Evolutionary conservation across 202 grass and related monocot genomes (phyloP), one percentile per base, ranked within the genome.

Genomic region (Zoysia matrella): DNA sequence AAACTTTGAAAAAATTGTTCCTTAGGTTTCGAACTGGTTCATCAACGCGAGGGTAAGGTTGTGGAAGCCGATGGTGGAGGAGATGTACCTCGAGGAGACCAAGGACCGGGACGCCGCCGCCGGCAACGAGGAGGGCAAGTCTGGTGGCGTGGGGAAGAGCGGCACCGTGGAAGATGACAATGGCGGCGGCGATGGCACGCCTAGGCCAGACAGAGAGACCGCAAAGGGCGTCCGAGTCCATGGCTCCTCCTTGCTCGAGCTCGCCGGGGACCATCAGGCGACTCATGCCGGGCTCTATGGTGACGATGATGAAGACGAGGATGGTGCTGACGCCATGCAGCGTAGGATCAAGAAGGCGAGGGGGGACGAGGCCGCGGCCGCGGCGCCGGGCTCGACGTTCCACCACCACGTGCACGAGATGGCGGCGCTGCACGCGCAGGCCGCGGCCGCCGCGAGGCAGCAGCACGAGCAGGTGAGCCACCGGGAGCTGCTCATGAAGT

Each of bases 51-150:
- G 96, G 80, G 96, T 99, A 58, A 55, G 96, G 71, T 83, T 99
- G 42, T 99, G 97, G 97, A 99, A 99, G 85, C 97, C 97, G 4
- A 99, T 99, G 97, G 97, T 99, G 86, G 97, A 99, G 85, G 93
- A 99, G 82, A 99, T 99, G 97, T 99, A 99, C 79, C 50, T 87
- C 12, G 97, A 99, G 83, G 93, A 99, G 85, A 92, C 89, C 63
- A 99, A 94, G 75, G 87, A 96, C 45, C 86, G 88, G 47, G 89
- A 88, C 3, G 54, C 6, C 7, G 69, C 44, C 51, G 66, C 7
- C 46, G 90, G 77, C 43, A 79, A 68, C 51, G 93, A 91, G 36
- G 83, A 78, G 3, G 84, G 76, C 0, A 90, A 87, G 70, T 83
- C 87, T 11, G 87, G 90, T 7, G 77, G 86, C 9, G 79, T 65